Evolutionary conservation across 257 asterid genomes (phyloP).

Genomic region (Ilex asprella): DNA sequence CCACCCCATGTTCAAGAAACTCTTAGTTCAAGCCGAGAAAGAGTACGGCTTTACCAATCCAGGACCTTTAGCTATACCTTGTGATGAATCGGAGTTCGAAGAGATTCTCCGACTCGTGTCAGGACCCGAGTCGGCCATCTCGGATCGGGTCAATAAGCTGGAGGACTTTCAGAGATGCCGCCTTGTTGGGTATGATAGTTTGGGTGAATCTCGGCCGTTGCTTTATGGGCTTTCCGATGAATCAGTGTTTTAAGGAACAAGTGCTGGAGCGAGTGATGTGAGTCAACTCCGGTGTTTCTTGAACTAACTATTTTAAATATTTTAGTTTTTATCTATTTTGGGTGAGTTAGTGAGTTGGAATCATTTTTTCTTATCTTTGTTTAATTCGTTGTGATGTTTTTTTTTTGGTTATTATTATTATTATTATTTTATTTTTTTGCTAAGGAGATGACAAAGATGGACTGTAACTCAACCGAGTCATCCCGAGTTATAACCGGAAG

Average conservation of each 20-base stretch:
- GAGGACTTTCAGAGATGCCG: constrained; percentile 45
- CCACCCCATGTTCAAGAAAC: constrained; percentile 60
- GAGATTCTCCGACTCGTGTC: constrained; percentile 52
- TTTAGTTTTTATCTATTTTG: no score
- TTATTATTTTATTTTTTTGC: no score
- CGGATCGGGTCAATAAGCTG: constrained; percentile 9
- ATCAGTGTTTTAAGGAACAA: not conserved
- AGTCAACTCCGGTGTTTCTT: no score
- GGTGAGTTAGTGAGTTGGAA: no score
- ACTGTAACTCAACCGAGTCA: no score
- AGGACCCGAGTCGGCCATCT: constrained; percentile 14
- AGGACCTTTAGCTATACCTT: constrained; percentile 70
- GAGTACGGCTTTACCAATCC: constrained; percentile 61
- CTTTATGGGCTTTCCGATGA: constrained; percentile 27
- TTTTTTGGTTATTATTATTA: no score
- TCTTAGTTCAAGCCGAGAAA: constrained; percentile 63
- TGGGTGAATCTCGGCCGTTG: constrained; percentile 53
- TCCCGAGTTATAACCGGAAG: no score
- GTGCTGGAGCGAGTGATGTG: not conserved
- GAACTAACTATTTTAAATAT: no score
- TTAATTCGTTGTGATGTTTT: no score
- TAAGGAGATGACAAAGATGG: no score
- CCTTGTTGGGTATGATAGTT: constrained; percentile 30
- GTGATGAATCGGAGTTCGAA: constrained; percentile 66
- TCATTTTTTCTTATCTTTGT: no score